phyloP scores from a whole-genome alignment of 2,329 filamentous ascomycete genomes.

The Pseudogymnoascus sp. region DNA sequence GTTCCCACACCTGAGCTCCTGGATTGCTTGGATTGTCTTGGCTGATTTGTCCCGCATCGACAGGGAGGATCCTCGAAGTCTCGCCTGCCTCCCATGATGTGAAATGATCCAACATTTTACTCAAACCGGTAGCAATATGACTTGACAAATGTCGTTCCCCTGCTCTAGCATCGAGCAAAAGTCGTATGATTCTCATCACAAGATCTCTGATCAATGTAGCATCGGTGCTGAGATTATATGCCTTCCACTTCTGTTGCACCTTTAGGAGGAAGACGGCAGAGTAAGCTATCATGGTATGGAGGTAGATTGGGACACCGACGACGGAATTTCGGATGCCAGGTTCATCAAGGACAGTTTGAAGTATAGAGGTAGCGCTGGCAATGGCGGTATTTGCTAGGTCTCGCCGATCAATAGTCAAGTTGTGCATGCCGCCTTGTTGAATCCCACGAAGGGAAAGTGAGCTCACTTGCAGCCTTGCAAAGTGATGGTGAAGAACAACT shows the following conservation, averaged over 20 bases:
- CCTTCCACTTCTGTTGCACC: slow-evolving; percentile 30
- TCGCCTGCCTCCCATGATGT: neutral
- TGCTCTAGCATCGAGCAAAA: slow-evolving; percentile 28
- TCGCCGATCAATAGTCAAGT: slow-evolving; percentile 17
- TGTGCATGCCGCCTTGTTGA: neutral
- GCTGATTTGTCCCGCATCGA: slow-evolving; percentile 28
- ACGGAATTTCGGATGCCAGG: slow-evolving; percentile 28
- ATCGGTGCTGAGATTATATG: slow-evolving; percentile 30
- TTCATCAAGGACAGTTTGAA: slow-evolving; percentile 30
- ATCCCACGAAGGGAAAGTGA: slow-evolving; percentile 25
- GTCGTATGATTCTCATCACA: slow-evolving; percentile 28
- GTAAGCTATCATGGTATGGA: slow-evolving; percentile 34
- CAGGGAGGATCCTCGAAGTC: slow-evolving; percentile 23
- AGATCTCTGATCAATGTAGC: slow-evolving; percentile 27
- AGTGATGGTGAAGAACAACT: slow-evolving; percentile 26
- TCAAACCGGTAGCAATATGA: slow-evolving; percentile 32
- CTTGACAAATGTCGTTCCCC: slow-evolving; percentile 32
- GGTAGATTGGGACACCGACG: slow-evolving; percentile 31
- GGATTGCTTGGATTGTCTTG: slow-evolving; percentile 15
- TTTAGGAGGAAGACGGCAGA: slow-evolving; percentile 33
- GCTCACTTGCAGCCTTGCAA: slow-evolving; percentile 34
- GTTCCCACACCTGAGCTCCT: neutral
- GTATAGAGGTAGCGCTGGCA: slow-evolving; percentile 22
- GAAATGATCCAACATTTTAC: slow-evolving; percentile 28
- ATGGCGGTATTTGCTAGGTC: slow-evolving; percentile 20